Evolutionary conservation across 2,329 filamentous ascomycete genomes (phyloP).

Genomic region (Neonectria ditissima): DNA sequence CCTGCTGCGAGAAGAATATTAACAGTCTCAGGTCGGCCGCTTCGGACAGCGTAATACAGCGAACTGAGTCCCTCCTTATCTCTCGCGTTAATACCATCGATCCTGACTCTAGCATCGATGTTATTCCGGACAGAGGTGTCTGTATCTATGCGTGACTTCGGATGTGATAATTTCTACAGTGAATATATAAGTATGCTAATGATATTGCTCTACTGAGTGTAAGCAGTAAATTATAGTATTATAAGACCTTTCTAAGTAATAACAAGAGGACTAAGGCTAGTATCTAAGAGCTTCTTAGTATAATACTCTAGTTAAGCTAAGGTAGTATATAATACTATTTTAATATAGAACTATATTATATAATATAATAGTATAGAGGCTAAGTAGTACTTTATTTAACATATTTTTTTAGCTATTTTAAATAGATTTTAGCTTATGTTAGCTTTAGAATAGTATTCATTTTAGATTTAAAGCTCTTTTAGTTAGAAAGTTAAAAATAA

Average conservation of each 20-base stretch:
- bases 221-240: not conserved
- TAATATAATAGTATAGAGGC: too few species aligned
- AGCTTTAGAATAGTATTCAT: too few species aligned
- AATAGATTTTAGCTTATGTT: too few species aligned
- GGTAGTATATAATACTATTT: conserved; percentile 3
- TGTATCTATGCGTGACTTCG: not conserved
- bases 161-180: not conserved
- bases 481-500: too few species aligned
- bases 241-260: not conserved
- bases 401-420: too few species aligned
- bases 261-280: not conserved
- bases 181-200: not conserved
- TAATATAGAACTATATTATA: too few species aligned
- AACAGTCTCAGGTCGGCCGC: not conserved
- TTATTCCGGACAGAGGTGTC: not conserved
- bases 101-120: not conserved
- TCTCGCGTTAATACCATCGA: not conserved
- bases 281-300: conserved; percentile 3
- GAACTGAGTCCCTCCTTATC: not conserved
- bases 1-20: not conserved
- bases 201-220: not conserved
- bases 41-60: not conserved
- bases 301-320: conserved; percentile 9
- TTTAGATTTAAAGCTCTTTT: too few species aligned
- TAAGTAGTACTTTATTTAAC: too few species aligned